A percentile compares a stretch with the other conserved stretches of the same genome.
Evolutionary conservation across 192 early-diverging fungal genomes (phyloP).

Genomic region (Gorgonomyces haynaldii): DNA sequence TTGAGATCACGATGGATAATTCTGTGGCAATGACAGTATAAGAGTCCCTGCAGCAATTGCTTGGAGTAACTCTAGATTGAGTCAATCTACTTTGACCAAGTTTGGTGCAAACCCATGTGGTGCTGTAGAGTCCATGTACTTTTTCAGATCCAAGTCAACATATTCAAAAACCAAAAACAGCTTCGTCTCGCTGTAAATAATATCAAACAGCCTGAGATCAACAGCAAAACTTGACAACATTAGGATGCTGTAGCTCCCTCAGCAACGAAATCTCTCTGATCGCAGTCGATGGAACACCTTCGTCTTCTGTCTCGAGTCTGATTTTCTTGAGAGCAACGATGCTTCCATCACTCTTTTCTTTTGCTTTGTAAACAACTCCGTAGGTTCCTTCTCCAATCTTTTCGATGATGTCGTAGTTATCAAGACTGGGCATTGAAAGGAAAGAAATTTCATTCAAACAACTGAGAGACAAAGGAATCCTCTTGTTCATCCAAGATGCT

Average conservation of each 20-base stretch:
- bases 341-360: constrained; percentile 59
- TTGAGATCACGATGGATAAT: constrained; percentile 95
- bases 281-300: constrained; percentile 94
- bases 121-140: constrained; percentile 75
- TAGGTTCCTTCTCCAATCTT: constrained; percentile 97
- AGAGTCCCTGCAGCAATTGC: constrained; percentile 78
- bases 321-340: constrained; percentile 97
- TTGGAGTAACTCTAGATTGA: constrained; percentile 73
- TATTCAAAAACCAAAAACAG: constrained; percentile 96
- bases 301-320: constrained; percentile 57
- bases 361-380: constrained; percentile 71
- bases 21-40: constrained; percentile 84
- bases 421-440: not conserved
- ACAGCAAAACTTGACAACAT: constrained; percentile 53
- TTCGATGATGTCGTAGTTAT: constrained; percentile 59
- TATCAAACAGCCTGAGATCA: constrained; percentile 64
- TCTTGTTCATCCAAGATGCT: too few species aligned
- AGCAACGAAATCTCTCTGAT: constrained; percentile 97
- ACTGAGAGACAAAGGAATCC: not conserved
- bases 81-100: constrained; percentile 43
- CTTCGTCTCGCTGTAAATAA: constrained; percentile 74
- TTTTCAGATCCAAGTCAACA: constrained; percentile 80
- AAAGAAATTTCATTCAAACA: not conserved
- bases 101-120: constrained; percentile 33
- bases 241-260: constrained; percentile 88